Percentiles rank a stretch among this genome's conserved stretches.
Evolutionary conservation across 805 yeast genomes (phyloP).

Genomic region (Candida caryicola): DNA sequence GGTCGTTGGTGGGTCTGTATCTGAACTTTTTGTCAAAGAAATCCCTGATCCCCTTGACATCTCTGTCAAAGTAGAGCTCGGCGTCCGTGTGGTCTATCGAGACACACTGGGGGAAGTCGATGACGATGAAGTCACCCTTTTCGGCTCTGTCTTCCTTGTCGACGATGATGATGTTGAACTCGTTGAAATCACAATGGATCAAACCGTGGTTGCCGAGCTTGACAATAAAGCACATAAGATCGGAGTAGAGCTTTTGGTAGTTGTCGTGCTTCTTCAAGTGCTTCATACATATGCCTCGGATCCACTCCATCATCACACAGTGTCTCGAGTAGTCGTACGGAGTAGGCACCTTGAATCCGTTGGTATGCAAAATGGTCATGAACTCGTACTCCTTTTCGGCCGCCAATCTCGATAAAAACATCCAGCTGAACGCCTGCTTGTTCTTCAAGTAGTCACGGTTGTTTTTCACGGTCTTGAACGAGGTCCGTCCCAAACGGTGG

Average conservation of each 20-base stretch:
- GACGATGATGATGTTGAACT: slow-evolving; percentile 87
- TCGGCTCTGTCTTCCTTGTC: slow-evolving; percentile 51
- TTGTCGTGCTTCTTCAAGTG: slow-evolving; percentile 68
- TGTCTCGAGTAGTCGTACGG: slow-evolving; percentile 92
- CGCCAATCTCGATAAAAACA: slow-evolving; percentile 83
- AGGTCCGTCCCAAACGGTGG: slow-evolving; percentile 90
- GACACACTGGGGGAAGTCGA: slow-evolving; percentile 98
- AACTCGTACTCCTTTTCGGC: slow-evolving; percentile 92
- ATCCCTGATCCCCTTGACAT: slow-evolving; percentile 82
- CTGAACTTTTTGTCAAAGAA: slow-evolving; percentile 78
- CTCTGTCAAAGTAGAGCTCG: slow-evolving; percentile 82
- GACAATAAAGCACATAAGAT: slow-evolving; percentile 84
- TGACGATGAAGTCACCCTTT: slow-evolving; percentile 78
- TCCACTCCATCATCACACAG: slow-evolving; percentile 87
- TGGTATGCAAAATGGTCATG: slow-evolving; percentile 68
- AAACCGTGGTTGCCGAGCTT: slow-evolving; percentile 82
- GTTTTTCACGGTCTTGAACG: slow-evolving; percentile 88
- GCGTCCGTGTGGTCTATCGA: slow-evolving; percentile 91
- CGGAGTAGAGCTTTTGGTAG: slow-evolving; percentile 71
- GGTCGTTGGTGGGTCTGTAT: slow-evolving; percentile 66
- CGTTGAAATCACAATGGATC: slow-evolving; percentile 97
- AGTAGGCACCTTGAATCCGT: slow-evolving; percentile 82
- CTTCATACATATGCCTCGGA: slow-evolving; percentile 88
- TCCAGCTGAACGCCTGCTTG: slow-evolving; percentile 82
- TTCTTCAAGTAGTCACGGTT: slow-evolving; percentile 86